Conservation (phyloP, 345 rosid species). For the Iberis pinnata region DNA sequence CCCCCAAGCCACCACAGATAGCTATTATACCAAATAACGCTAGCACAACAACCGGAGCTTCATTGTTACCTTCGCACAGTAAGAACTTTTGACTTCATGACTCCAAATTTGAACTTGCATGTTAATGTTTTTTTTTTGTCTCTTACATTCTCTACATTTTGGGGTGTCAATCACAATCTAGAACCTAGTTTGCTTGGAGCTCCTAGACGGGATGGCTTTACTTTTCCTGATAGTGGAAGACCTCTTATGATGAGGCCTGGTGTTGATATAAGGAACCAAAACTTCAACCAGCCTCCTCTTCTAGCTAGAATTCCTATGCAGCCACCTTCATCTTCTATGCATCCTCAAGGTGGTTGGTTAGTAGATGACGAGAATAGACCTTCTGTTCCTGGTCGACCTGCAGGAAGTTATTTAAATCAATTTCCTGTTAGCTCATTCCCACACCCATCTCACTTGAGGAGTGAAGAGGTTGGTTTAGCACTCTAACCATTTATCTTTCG, state of each 20-base stretch:
- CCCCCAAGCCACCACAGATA: conserved; percentile 47
- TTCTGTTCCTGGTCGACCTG: conserved; percentile 41
- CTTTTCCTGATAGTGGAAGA: conserved; percentile 38
- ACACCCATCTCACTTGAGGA: conserved; percentile 45
- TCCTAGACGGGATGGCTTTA: conserved; percentile 59
- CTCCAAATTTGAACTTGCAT: not conserved
- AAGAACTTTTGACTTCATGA: conserved; percentile 29
- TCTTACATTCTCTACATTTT: conserved; percentile 18
- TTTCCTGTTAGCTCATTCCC: conserved; percentile 37
- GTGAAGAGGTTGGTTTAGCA: conserved; percentile 58
- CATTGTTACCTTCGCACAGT: conserved; percentile 61
- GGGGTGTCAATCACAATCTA: conserved; percentile 26
- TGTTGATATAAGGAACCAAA: conserved; percentile 55
- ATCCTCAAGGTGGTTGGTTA: conserved; percentile 63
- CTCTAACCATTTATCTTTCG: conserved; percentile 1
- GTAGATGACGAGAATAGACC: conserved; percentile 62
- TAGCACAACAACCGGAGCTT: conserved; percentile 37
- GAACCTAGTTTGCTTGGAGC: conserved; percentile 90
- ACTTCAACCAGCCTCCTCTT: conserved; percentile 55
- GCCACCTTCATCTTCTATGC: conserved; percentile 33
- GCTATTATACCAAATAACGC: conserved; percentile 38
- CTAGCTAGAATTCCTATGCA: conserved; percentile 52
- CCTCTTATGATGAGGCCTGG: conserved; percentile 36
- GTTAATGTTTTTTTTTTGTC: not conserved
- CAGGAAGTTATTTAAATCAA: conserved; percentile 37